Percentiles rank a stretch among this genome's conserved stretches.
Evolutionary conservation across 2,329 filamentous ascomycete genomes (phyloP).

Genomic region (Aureobasidium zeae): DNA sequence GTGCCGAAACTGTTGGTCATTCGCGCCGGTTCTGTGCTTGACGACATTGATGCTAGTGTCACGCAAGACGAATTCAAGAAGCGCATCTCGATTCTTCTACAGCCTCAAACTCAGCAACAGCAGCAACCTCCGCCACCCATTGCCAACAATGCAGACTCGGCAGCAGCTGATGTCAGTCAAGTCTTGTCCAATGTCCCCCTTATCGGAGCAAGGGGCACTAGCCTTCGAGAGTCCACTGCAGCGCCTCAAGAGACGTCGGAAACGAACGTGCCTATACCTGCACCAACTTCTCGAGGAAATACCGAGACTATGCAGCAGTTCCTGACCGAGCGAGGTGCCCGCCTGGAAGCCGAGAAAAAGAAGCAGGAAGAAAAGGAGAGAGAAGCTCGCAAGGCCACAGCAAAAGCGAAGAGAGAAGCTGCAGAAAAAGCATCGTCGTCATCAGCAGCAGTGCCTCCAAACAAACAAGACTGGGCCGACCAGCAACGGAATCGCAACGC

Average conservation of each 20-base stretch:
- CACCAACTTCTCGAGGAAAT: background rate
- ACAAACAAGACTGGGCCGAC: slow-evolving; percentile 26
- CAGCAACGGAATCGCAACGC: slow-evolving; percentile 51
- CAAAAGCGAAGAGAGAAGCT: slow-evolving; percentile 33
- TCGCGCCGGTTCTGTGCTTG: slow-evolving; percentile 16
- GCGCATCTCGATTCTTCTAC: slow-evolving; percentile 3
- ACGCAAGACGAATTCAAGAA: slow-evolving; percentile 21
- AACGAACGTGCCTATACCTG: slow-evolving; percentile 8
- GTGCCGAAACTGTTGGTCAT: slow-evolving; percentile 76
- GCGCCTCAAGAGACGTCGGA: slow-evolving; percentile 2
- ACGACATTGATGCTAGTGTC: slow-evolving; percentile 16
- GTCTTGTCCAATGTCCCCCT: slow-evolving; percentile 4
- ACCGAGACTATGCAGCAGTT: slow-evolving; percentile 8
- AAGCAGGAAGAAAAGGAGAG: slow-evolving; percentile 43
- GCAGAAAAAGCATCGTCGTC: slow-evolving; percentile 26
- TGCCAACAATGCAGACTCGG: background rate
- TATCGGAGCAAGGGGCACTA: slow-evolving; percentile 7
- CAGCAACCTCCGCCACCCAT: background rate
- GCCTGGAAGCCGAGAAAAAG: slow-evolving; percentile 20
- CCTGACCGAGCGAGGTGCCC: slow-evolving; percentile 9
- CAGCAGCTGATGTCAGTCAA: slow-evolving; percentile 10
- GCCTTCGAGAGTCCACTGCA: background rate
- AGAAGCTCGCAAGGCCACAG: slow-evolving; percentile 32
- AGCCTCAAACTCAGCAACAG: background rate
- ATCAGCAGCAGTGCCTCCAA: slow-evolving; percentile 20